Percentiles rank a stretch among this genome's conserved stretches.
phyloP scores from a whole-genome alignment of 2,329 filamentous ascomycete genomes.

The Claviceps monticola region DNA sequence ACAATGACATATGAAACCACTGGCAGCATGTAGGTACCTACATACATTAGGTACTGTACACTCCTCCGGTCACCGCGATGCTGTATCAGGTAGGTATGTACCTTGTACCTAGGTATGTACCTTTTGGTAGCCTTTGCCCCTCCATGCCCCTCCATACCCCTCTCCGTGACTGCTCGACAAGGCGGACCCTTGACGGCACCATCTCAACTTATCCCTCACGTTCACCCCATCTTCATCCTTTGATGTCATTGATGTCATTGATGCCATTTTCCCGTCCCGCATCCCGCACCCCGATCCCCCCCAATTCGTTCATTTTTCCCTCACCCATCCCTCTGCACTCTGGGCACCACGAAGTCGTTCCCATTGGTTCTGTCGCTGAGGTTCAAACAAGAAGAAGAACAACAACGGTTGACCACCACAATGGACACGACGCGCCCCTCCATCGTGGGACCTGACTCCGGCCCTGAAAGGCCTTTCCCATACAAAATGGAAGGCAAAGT shows the following conservation, averaged over 20 bases:
- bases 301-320: too few species aligned
- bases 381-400: background rate
- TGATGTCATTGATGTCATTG: background rate
- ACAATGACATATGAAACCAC: too few species aligned
- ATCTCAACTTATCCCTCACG: background rate
- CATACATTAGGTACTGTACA: background rate
- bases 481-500: slow-evolving; percentile 74
- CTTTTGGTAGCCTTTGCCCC: background rate
- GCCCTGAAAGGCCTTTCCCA: slow-evolving; percentile 68
- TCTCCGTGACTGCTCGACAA: background rate
- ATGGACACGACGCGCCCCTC: slow-evolving; percentile 36
- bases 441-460: slow-evolving; percentile 58
- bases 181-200: background rate
- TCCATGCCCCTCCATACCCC: background rate
- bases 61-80: background rate
- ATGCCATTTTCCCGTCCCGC: too few species aligned
- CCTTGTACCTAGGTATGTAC: too few species aligned
- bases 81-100: too few species aligned
- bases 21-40: too few species aligned
- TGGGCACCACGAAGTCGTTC: too few species aligned
- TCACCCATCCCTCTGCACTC: too few species aligned
- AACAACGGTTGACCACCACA: background rate
- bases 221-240: background rate
- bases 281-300: too few species aligned
- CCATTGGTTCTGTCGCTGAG: too few species aligned